Evolutionary conservation across 192 early-diverging fungal species (phyloP).

Genomic region (Umbelopsis sp.): DNA sequence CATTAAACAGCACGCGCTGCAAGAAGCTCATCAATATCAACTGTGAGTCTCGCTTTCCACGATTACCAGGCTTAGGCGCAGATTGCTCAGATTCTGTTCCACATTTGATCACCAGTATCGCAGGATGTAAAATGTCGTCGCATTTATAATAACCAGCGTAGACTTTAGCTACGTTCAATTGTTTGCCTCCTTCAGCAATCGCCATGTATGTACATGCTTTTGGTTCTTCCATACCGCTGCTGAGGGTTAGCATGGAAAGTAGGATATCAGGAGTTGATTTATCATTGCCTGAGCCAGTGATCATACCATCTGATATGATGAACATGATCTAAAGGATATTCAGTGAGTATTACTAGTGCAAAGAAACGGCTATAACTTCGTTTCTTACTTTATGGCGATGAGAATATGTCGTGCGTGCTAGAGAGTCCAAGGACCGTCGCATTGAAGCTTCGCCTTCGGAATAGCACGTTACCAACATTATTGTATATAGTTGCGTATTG

Average conservation of each 20-base stretch:
- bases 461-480: constrained; percentile 86
- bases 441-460: constrained; percentile 82
- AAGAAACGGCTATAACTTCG: neutral
- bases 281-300: constrained; percentile 77
- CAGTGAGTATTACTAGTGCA: neutral
- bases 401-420: constrained; percentile 76
- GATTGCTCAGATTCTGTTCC: constrained; percentile 65
- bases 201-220: constrained; percentile 77
- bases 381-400: constrained; percentile 68
- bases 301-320: constrained; percentile 85
- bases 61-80: constrained; percentile 80
- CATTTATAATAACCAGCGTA: constrained; percentile 74
- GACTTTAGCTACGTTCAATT: constrained; percentile 83
- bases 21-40: constrained; percentile 95
- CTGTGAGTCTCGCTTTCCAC: constrained; percentile 96
- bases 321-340: constrained; percentile 62
- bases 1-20: constrained; percentile 77
- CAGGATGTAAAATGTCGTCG: constrained; percentile 58
- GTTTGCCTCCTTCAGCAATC: constrained; percentile 79
- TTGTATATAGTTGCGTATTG: constrained; percentile 55
- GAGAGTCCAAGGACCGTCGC: constrained; percentile 75
- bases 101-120: constrained; percentile 73
- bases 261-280: constrained; percentile 73
- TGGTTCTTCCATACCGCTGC: constrained; percentile 62
- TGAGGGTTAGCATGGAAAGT: constrained; percentile 68